Conservation (phyloP, 257 asterid species). For the Ocimum tenuiflorum region DNA sequence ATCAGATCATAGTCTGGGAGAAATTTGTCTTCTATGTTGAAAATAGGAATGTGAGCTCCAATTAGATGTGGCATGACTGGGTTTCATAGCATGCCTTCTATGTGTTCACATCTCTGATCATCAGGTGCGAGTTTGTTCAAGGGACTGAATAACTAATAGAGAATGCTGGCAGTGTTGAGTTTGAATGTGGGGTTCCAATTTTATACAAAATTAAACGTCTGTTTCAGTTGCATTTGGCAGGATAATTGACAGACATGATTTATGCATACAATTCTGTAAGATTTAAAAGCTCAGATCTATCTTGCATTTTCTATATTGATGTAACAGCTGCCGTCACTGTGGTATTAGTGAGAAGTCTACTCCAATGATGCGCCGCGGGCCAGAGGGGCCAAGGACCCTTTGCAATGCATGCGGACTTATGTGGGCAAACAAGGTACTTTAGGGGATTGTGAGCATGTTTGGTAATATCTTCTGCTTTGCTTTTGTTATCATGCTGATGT, state of each 20-base stretch:
- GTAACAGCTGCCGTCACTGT: slow-evolving; percentile 66
- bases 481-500: not conserved
- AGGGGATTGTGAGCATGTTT: slow-evolving; percentile 11
- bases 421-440: slow-evolving; percentile 77
- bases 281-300: slow-evolving; percentile 1
- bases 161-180: not conserved
- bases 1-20: not conserved
- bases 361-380: slow-evolving; percentile 89
- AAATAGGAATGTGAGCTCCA: not conserved
- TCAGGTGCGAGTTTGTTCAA: not conserved
- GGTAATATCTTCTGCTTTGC: not conserved
- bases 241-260: not conserved
- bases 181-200: not conserved
- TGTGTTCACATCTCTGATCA: not conserved
- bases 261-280: not conserved
- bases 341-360: slow-evolving; percentile 61
- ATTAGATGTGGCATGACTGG: not conserved
- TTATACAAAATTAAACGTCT: not conserved
- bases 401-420: slow-evolving; percentile 85
- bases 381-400: slow-evolving; percentile 80
- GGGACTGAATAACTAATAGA: not conserved
- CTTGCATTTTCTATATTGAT: not conserved
- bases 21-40: not conserved
- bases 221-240: not conserved
- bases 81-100: not conserved